These are phyloP conservation scores for Ustilago xerochloae DNA, from an alignment of 1,284 basidiomycete genomes.

Conservation along the genomic window DNA sequence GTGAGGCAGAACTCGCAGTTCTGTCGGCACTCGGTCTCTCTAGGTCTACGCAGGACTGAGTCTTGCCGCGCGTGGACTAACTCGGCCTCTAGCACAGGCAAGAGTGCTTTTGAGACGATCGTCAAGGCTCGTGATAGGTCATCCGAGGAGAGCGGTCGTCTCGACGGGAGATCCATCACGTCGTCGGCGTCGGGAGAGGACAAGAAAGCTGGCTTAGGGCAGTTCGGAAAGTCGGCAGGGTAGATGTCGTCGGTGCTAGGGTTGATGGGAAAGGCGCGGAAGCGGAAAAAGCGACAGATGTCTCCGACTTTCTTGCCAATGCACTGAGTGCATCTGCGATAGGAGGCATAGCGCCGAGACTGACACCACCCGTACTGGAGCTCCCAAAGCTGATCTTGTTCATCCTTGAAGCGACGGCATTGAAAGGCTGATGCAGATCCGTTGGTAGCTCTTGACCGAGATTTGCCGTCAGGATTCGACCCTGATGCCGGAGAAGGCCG, in stretches of 20 bases:
- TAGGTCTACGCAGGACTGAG: conserved; percentile 19
- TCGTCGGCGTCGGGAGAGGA: conserved; percentile 29
- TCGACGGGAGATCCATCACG: conserved; percentile 22
- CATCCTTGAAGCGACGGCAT: conserved; percentile 17
- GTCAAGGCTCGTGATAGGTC: conserved; percentile 9
- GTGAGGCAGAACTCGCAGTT: conserved; percentile 84
- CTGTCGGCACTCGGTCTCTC: conserved; percentile 47
- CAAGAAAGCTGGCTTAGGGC: conserved; percentile 11
- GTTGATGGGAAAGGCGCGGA: conserved; percentile 38
- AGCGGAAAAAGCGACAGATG: conserved; percentile 37
- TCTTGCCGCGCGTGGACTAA: conserved; percentile 30
- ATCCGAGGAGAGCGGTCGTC: conserved; percentile 13
- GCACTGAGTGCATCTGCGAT: conserved; percentile 39
- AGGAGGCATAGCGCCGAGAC: conserved; percentile 3
- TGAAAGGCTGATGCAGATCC: neutral
- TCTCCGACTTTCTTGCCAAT: conserved; percentile 26
- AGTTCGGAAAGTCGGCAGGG: neutral
- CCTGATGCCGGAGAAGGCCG: neutral
- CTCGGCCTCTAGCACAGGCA: conserved; percentile 30
- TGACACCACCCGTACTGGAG: conserved; percentile 18
- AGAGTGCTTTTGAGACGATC: conserved; percentile 27
- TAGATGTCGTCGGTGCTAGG: conserved; percentile 8
- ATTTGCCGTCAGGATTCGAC: neutral
- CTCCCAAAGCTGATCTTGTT: conserved; percentile 18
- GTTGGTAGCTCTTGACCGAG: neutral